These are phyloP conservation scores for Aspergillus fumigatiaffinis DNA, from an alignment of 2,329 filamentous ascomycete species.

Conservation along the genomic window DNA sequence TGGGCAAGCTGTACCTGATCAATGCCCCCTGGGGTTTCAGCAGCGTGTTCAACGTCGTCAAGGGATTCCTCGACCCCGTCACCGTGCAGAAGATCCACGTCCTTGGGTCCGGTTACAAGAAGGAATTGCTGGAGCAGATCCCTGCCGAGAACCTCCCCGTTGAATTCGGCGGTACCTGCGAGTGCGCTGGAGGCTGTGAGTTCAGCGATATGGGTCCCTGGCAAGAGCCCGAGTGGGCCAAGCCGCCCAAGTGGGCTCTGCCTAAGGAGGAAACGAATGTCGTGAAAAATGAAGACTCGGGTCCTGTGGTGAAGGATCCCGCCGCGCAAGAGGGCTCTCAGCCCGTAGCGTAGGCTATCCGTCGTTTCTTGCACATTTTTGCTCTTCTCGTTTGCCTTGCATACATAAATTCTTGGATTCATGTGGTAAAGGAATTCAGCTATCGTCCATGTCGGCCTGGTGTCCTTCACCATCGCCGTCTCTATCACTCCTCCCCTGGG, in stretches of 20 bases:
- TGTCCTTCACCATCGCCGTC: neutral
- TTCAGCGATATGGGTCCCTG: slow-evolving; percentile 90
- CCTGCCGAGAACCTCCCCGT: slow-evolving; percentile 85
- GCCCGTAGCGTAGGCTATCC: slow-evolving; percentile 26
- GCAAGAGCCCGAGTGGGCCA: slow-evolving; percentile 50
- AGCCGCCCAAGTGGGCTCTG: slow-evolving; percentile 41
- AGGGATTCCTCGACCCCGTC: slow-evolving; percentile 93
- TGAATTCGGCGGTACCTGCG: slow-evolving; percentile 77
- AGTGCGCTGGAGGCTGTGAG: slow-evolving; percentile 77
- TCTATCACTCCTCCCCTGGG: neutral
- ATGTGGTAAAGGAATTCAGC: neutral
- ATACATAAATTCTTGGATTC: neutral
- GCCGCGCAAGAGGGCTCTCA: slow-evolving; percentile 24
- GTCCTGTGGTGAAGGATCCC: slow-evolving; percentile 24
- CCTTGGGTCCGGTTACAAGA: slow-evolving; percentile 75
- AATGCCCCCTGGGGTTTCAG: slow-evolving; percentile 97
- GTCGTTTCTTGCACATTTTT: neutral
- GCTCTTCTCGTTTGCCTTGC: neutral
- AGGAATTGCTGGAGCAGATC: slow-evolving; percentile 78
- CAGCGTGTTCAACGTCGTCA: slow-evolving; percentile 78
- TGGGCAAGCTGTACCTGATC: slow-evolving; percentile 95
- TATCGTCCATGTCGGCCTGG: neutral
- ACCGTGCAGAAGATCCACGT: slow-evolving; percentile 96
- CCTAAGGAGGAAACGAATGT: slow-evolving; percentile 25
- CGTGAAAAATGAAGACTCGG: slow-evolving; percentile 23